Percentiles rank a stretch among this genome's conserved stretches.
phyloP scores from a whole-genome alignment of 768 basidiomycete species.

The Coprinellus micaceus region DNA sequence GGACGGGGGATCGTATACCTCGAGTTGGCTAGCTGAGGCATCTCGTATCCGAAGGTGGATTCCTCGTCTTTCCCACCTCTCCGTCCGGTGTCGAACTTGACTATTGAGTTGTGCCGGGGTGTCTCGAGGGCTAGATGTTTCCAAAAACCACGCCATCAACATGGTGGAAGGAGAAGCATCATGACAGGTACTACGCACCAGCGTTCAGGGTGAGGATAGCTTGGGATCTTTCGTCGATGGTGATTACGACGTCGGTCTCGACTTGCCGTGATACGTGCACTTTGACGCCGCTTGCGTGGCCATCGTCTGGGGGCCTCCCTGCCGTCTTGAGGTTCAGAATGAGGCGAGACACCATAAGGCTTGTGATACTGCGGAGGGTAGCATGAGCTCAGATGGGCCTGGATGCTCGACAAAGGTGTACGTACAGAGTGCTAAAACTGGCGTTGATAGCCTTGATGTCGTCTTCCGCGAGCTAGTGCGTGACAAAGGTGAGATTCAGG shows the following conservation, averaged over 20 bases:
- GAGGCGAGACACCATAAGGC: conserved; percentile 34
- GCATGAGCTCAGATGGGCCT: not conserved
- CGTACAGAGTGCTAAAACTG: conserved; percentile 34
- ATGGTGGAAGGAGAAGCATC: no score
- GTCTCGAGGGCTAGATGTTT: no score
- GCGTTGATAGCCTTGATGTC: conserved; percentile 35
- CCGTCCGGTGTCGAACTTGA: no score
- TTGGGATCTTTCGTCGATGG: no score
- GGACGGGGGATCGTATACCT: no score
- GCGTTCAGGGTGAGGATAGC: no score
- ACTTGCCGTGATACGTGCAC: not conserved
- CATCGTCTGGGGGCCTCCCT: not conserved
- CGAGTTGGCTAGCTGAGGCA: not conserved
- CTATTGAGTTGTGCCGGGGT: no score
- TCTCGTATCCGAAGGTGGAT: not conserved
- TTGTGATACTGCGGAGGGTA: conserved; percentile 24
- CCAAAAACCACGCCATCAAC: no score
- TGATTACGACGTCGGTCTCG: no score
- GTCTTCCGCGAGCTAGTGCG: conserved; percentile 16
- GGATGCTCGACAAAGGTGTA: not conserved
- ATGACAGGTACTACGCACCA: no score
- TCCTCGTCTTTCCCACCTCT: no score
- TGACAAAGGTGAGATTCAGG: no score
- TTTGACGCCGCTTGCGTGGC: not conserved
- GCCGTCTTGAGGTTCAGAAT: conserved; percentile 28